Base-by-base conservation (phyloP, 805 yeast species). In the Wickerhamiella parazyma region DNA sequence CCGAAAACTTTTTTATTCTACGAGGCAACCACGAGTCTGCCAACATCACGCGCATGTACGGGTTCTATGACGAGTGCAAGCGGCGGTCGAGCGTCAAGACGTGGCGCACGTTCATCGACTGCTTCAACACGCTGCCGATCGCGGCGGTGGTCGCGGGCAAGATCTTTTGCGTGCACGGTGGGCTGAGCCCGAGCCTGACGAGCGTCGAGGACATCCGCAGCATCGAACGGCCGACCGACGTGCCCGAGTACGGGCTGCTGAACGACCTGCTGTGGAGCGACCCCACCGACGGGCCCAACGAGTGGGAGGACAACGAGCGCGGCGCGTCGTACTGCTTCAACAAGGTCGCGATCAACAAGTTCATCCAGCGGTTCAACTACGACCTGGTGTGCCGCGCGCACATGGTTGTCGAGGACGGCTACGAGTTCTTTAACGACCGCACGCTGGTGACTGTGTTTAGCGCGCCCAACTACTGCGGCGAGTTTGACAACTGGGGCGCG, bases 21-120 rank as follows among this genome's bases (percentile, higher is more conserved):
- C 69, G 98, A 53, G 98, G 98, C 17, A 91, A 91, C 63, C 98
- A 91, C 64, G 98, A 91, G 66, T 84, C 95, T 63, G 96, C 98
- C 17, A 85, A 84, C 57, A 94, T 91, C 45, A 89, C 97, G 1
- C 75, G 95, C 51, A 95, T 91, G 25, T 91, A 91, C 62, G 98
- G 98, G 2, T 91, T 91, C 58, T 91, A 86, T 60, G 98, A 91
- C 64, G 98, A 91, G 65, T 91, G 98, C 68, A 91, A 91, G 61
- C 75, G 98, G 55, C 71, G 98, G 48, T 76, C 94, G 55, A 83
- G 80, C 56, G 75, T 87, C 55, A 91, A 89, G 59, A 81, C 87
- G 1, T 91, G 98, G 98, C 86, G 87, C 59, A 65, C 75, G 22
- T 91, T 91, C 57, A 76, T 91, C 52, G 98, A 91, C 65, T 86